Percentiles rank a stretch among this genome's conserved stretches.
These are phyloP conservation scores for Aspergillus melleus DNA, from an alignment of 2,329 filamentous ascomycete species.

Conservation along the genomic window DNA sequence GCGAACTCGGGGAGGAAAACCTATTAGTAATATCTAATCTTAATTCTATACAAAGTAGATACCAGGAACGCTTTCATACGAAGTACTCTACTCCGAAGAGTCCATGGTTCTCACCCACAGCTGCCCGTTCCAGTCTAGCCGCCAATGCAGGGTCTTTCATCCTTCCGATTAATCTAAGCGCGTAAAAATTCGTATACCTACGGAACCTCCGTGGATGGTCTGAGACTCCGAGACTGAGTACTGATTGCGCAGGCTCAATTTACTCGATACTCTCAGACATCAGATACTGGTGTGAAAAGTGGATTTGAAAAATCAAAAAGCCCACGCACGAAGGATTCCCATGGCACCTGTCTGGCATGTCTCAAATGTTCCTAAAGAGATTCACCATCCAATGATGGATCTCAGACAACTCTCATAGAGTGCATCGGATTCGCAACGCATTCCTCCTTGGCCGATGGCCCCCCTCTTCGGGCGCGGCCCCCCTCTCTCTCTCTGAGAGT, in stretches of 20 bases:
- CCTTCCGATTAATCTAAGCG: background rate
- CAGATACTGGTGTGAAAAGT: background rate
- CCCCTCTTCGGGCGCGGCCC: background rate
- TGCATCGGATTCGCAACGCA: background rate
- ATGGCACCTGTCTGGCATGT: background rate
- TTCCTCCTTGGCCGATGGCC: background rate
- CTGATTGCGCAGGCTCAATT: background rate
- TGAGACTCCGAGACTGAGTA: background rate
- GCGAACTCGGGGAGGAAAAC: background rate
- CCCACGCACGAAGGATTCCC: background rate
- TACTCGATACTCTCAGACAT: background rate
- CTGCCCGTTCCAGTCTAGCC: constrained; percentile 6
- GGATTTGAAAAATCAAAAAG: background rate
- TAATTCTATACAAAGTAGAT: too few relatives aligned
- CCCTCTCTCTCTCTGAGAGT: too few relatives aligned
- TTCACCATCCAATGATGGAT: background rate
- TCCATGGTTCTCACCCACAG: background rate
- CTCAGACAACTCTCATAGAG: too few relatives aligned
- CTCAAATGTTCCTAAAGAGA: background rate
- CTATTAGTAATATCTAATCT: background rate
- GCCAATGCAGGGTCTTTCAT: constrained; percentile 6
- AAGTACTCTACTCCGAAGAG: background rate
- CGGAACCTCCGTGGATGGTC: too few relatives aligned
- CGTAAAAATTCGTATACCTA: background rate
- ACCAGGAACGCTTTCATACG: background rate